Conservation (phyloP, 176 grass and related monocot species). For the Pharus latifolius region DNA sequence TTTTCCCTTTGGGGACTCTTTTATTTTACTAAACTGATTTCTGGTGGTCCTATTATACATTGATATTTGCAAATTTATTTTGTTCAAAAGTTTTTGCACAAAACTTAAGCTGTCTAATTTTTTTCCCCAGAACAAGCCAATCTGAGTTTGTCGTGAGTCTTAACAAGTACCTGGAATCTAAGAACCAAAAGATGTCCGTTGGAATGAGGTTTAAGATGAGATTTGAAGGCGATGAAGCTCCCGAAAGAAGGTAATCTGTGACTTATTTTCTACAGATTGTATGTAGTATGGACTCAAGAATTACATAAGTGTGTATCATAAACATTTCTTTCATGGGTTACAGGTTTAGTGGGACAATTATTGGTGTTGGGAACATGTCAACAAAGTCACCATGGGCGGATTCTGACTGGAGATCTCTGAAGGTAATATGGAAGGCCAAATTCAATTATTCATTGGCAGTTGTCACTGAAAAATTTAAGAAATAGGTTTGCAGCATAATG, state of each 20-base stretch:
- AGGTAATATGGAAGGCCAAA: slow-evolving; percentile 28
- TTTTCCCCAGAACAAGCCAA: slow-evolving; percentile 49
- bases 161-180: slow-evolving; percentile 78
- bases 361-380: slow-evolving; percentile 46
- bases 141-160: slow-evolving; percentile 67
- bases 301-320: not conserved
- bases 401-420: slow-evolving; percentile 73
- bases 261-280: not conserved
- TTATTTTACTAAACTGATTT: not conserved
- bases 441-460: not conserved
- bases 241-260: slow-evolving; percentile 61
- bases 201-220: slow-evolving; percentile 87
- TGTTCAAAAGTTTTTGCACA: not conserved
- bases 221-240: slow-evolving; percentile 74
- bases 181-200: slow-evolving; percentile 57
- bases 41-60: not conserved
- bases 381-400: slow-evolving; percentile 67
- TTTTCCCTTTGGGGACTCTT: not conserved
- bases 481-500: not conserved
- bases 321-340: slow-evolving; percentile 18
- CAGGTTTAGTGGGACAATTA: slow-evolving; percentile 77
- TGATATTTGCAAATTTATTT: not conserved
- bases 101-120: slow-evolving; percentile 16
- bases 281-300: slow-evolving; percentile 6
- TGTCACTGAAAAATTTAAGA: not conserved